Conservation (phyloP, 768 basidiomycete genomes). For the Naganishia randhawae region DNA sequence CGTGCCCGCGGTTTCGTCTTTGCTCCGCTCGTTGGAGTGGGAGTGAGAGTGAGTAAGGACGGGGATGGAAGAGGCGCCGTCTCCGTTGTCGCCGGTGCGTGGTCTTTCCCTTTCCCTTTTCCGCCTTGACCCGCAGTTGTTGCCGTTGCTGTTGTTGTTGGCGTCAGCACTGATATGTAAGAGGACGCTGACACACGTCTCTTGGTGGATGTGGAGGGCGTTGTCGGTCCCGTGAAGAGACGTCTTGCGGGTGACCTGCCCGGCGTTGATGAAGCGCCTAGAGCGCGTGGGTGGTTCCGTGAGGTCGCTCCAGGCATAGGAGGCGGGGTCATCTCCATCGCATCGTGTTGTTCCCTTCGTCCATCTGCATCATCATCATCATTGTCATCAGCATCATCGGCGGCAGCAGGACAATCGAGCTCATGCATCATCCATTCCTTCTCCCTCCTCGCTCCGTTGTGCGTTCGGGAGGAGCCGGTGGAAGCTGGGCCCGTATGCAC, state of each 20-base stretch:
- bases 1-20: constrained; percentile 10
- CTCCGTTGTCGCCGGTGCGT: neutral
- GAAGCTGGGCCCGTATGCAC: neutral
- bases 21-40: neutral
- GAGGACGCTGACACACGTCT: too few relatives aligned
- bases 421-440: neutral
- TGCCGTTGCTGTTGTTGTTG: too few relatives aligned
- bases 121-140: too few relatives aligned
- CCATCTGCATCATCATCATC: neutral
- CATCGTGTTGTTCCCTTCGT: too few relatives aligned
- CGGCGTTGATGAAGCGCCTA: neutral
- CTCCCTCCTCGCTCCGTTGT: neutral
- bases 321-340: constrained; percentile 1
- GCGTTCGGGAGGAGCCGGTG: neutral
- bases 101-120: too few relatives aligned
- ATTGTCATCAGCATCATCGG: neutral
- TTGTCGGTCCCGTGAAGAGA: neutral
- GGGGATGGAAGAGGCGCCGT: too few relatives aligned
- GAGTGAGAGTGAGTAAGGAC: too few relatives aligned
- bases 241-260: neutral
- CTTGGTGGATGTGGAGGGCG: too few relatives aligned
- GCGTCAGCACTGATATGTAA: too few relatives aligned
- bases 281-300: neutral
- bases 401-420: too few relatives aligned
- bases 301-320: neutral